These are phyloP conservation scores for Styphnolobium japonicum DNA, from an alignment of 306 rosid genomes.

Conservation along the genomic window DNA sequence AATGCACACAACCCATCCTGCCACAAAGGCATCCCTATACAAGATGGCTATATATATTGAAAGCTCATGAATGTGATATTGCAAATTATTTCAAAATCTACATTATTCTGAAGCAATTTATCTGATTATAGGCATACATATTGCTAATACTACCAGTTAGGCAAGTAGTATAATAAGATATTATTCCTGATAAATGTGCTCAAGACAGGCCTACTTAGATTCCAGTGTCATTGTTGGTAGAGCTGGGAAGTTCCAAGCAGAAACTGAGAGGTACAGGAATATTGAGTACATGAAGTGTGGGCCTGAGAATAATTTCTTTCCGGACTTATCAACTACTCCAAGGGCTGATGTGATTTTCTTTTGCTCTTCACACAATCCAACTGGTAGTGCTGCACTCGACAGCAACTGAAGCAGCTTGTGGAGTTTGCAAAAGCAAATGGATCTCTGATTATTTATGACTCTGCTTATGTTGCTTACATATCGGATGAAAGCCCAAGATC, in stretches of 20 bases:
- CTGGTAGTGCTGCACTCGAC: constrained; percentile 53
- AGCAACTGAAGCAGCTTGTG: constrained; percentile 51
- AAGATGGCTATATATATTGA: too few species aligned
- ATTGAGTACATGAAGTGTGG: constrained; percentile 58
- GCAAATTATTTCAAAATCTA: too few species aligned
- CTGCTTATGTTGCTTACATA: constrained; percentile 56
- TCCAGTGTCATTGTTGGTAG: constrained; percentile 56
- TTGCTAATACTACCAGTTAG: not conserved
- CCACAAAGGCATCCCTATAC: too few species aligned
- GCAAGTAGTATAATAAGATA: not conserved
- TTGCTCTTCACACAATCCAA: constrained; percentile 68
- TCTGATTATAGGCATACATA: not conserved
- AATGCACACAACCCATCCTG: too few species aligned
- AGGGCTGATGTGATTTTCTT: constrained; percentile 56
- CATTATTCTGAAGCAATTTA: not conserved
- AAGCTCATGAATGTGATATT: not conserved
- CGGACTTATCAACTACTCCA: constrained; percentile 42
- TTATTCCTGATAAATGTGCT: not conserved
- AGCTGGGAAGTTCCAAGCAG: constrained; percentile 34
- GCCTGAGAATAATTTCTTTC: constrained; percentile 47
- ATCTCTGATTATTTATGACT: constrained; percentile 51
- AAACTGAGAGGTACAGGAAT: constrained; percentile 40
- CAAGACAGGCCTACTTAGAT: constrained; percentile 53
- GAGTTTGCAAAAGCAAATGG: constrained; percentile 61
- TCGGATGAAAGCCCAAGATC: constrained; percentile 62